Percentiles rank a stretch among this genome's conserved stretches.
phyloP scores from a whole-genome alignment of 164 flowering plant species.

The Litsea cubeba region DNA sequence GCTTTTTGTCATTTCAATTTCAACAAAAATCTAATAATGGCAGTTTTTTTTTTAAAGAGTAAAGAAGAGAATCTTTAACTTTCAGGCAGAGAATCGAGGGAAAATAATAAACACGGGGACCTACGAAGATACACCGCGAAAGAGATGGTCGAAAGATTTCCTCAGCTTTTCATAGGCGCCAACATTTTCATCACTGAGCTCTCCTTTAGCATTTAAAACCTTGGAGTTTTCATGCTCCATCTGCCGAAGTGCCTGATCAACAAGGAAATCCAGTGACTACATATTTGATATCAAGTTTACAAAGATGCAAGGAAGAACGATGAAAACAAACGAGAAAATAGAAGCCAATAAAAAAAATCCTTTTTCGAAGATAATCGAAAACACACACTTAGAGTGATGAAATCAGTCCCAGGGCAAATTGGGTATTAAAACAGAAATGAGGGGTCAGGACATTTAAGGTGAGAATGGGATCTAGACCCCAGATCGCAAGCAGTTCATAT shows the following conservation, averaged over 20 bases:
- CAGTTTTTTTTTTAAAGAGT: neutral
- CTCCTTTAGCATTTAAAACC: constrained; percentile 91
- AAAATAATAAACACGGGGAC: constrained; percentile 19
- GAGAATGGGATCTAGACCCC: neutral
- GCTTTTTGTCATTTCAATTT: neutral
- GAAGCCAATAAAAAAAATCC: neutral
- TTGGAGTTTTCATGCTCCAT: constrained; percentile 94
- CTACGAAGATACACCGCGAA: constrained; percentile 86
- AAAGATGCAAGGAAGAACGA: neutral
- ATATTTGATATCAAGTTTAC: neutral
- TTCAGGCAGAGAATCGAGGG: neutral
- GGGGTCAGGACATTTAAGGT: neutral
- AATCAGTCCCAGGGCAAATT: neutral
- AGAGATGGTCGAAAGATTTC: constrained; percentile 83
- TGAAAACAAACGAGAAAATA: neutral
- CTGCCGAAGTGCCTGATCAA: constrained; percentile 71
- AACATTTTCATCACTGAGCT: constrained; percentile 84
- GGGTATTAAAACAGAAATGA: neutral
- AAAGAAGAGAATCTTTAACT: constrained; percentile 1
- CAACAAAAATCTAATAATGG: neutral
- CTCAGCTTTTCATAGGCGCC: constrained; percentile 88
- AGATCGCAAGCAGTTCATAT: neutral
- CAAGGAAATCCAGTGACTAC: neutral
- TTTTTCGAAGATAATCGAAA: too few relatives aligned
- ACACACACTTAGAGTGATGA: too few relatives aligned